Conservation (phyloP, 2,329 filamentous ascomycete species). For the Neonectria hederae region DNA sequence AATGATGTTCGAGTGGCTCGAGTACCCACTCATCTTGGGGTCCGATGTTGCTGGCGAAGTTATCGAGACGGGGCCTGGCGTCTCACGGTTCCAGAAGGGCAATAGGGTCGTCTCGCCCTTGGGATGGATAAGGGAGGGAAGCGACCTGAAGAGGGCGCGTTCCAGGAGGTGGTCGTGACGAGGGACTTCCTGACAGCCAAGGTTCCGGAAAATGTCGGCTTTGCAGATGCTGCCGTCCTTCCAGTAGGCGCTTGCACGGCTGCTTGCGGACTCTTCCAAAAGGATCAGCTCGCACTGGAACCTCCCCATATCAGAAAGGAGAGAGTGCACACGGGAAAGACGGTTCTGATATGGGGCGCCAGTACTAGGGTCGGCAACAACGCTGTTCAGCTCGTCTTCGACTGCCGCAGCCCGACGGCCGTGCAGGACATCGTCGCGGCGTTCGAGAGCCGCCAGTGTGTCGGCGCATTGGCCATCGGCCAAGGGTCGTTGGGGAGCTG, state of each 20-base stretch:
- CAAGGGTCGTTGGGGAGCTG: neutral
- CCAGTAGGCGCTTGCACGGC: slow-evolving; percentile 28
- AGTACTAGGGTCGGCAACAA: slow-evolving; percentile 56
- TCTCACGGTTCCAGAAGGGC: slow-evolving; percentile 36
- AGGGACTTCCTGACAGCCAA: slow-evolving; percentile 15
- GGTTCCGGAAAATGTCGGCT: slow-evolving; percentile 2
- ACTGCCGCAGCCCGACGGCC: slow-evolving; percentile 46
- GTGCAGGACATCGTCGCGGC: slow-evolving; percentile 23
- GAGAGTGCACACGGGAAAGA: neutral
- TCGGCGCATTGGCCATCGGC: slow-evolving; percentile 29
- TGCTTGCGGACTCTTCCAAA: slow-evolving; percentile 30
- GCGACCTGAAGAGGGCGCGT: slow-evolving; percentile 4
- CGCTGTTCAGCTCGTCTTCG: slow-evolving; percentile 58
- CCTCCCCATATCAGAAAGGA: slow-evolving; percentile 13
- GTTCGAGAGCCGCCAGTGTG: neutral
- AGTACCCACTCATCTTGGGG: slow-evolving; percentile 21
- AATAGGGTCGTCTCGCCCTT: slow-evolving; percentile 34
- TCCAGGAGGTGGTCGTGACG: slow-evolving; percentile 12
- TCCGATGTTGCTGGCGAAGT: slow-evolving; percentile 41
- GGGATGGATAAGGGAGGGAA: slow-evolving; percentile 10
- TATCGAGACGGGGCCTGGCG: slow-evolving; percentile 32
- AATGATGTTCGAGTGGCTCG: slow-evolving; percentile 25
- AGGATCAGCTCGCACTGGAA: slow-evolving; percentile 33
- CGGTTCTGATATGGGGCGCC: slow-evolving; percentile 55
- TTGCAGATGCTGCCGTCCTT: slow-evolving; percentile 22